These are phyloP conservation scores for Stylonectria norvegica DNA, from an alignment of 2,329 filamentous ascomycete genomes.

Conservation along the genomic window DNA sequence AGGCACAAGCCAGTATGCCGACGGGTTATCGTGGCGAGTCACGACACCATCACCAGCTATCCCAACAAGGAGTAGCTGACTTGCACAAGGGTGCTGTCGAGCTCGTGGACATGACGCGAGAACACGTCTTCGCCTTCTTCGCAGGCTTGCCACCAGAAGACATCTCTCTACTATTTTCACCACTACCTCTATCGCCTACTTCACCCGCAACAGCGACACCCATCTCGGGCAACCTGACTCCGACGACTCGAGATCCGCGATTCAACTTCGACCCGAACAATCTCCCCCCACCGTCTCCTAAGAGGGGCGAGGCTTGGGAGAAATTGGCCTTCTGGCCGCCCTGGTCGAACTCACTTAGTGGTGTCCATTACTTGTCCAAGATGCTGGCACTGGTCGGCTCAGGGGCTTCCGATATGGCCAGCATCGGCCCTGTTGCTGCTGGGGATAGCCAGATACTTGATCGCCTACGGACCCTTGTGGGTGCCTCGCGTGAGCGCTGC, in stretches of 20 bases:
- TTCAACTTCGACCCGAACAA: constrained; percentile 79
- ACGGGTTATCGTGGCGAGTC: constrained; percentile 79
- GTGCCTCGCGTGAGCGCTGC: constrained; percentile 76
- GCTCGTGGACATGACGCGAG: constrained; percentile 77
- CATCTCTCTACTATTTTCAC: constrained; percentile 81
- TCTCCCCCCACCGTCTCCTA: constrained; percentile 72
- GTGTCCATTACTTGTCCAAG: constrained; percentile 83
- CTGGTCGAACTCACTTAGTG: constrained; percentile 84
- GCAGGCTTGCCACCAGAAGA: constrained; percentile 86
- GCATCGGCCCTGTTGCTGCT: constrained; percentile 62
- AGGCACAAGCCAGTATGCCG: constrained; percentile 75
- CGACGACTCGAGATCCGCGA: constrained; percentile 63
- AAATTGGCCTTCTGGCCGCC: constrained; percentile 96
- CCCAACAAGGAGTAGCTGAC: constrained; percentile 64
- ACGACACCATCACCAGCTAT: constrained; percentile 74
- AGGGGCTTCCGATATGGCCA: constrained; percentile 80
- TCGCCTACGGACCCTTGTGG: constrained; percentile 70
- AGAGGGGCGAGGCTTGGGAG: constrained; percentile 82
- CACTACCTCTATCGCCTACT: constrained; percentile 65
- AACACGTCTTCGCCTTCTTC: constrained; percentile 79
- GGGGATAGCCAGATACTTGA: constrained; percentile 61
- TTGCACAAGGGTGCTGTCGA: constrained; percentile 77
- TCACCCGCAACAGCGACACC: constrained; percentile 41
- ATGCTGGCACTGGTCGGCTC: constrained; percentile 80
- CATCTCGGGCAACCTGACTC: constrained; percentile 41